Evolutionary conservation across 495 filamentous ascomycete genomes (phyloP), one percentile per base, ranked within the genome.

Genomic region (Aspergillus ellipticus): DNA sequence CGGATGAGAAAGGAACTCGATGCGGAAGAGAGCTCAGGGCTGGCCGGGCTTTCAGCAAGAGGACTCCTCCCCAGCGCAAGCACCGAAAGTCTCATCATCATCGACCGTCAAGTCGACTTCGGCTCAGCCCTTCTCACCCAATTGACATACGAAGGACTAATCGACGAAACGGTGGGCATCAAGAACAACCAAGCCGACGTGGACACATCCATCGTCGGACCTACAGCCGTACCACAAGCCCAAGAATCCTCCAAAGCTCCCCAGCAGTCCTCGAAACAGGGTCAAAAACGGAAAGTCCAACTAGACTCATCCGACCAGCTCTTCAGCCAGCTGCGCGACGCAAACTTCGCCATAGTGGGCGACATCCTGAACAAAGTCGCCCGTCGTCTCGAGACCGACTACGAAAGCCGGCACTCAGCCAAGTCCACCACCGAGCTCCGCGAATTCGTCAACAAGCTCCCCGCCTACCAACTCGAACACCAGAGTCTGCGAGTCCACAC

Each of bases 271-370:
- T 61, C 74, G 19, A 79, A 84, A 61, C 80, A 82, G 63, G 76
- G 84, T 51, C 81, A 92, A 60, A 97, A 96, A 70, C 85, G 90
- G 35, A 97, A 96, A 60, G 88, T 99, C 54, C 83, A 88, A 62
- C 82, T 99, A 6, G 93, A 96, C 65, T 86, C 88, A 9, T 89
- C 88, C 6, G 95, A 99, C 65, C 87, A 90, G 54, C 79, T 99
- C 19, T 99, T 91, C 66, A 85, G 85, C 42, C 89, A 93, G 57
- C 76, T 99, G 6, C 84, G 95, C 42, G 92, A 97, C 70, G 83
- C 90, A 16, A 97, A 99, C 62, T 97, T 97, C 71, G 92, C 92
- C 51, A 91, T 96, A 56, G 91, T 97, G 19, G 92, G 92, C 29
- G 82, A 83, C 57, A 79, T 95, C 1, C 71, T 99, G 46, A 96